Base-by-base conservation (phyloP, 495 filamentous ascomycete species). In the Daldinia loculata region DNA sequence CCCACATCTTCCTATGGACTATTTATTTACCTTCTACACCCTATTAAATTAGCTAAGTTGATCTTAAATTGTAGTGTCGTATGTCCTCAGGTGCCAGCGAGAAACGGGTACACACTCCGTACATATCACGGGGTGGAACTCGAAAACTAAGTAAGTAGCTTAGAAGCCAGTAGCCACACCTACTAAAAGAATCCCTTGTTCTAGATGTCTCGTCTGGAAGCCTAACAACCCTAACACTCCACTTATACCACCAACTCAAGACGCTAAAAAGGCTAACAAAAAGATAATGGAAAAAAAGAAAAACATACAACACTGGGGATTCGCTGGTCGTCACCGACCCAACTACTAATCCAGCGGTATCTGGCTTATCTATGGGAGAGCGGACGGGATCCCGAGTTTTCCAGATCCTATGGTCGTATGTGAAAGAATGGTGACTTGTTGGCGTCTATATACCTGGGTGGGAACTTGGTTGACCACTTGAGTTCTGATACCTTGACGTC, bases 301-400 rank as follows among this genome's bases (percentile, higher is more conserved):
- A 75, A 79, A 81, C 78, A 78, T 82, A 81, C 81, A 80, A 81
- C 81, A 83, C 80, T 74, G 60, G 76, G 81, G 66, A 80, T 82
- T 83, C 80, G 78, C 81, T 76, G 79, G 77, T 85, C 76, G 79
- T 84, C 83, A 84, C 79, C 82, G 76, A 84, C 81, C 79, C 77
- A 77, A 84, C 78, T 83, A 82, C 82, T 83, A 74, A 70, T 81
- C 79, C 63, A 71, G 72, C 78, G 69, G 73, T 79, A 73, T 68
- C 67, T 70, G 50, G 76, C 75, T 81, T 81, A 75, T 77, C 77
- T 80, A 82, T 71, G 81, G 81, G 75, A 82, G 82, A 84, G 80
- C 83, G 79, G 79, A 84, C 82, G 80, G 83, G 82, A 81, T 82
- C 76, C 81, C 81, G 79, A 80, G 74, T 78, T 77, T 66, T 83